A percentile compares a stretch with the other conserved stretches of the same genome.
Conservation (phyloP, 2,329 filamentous ascomycete species). For the Cyanodermella asteris region DNA sequence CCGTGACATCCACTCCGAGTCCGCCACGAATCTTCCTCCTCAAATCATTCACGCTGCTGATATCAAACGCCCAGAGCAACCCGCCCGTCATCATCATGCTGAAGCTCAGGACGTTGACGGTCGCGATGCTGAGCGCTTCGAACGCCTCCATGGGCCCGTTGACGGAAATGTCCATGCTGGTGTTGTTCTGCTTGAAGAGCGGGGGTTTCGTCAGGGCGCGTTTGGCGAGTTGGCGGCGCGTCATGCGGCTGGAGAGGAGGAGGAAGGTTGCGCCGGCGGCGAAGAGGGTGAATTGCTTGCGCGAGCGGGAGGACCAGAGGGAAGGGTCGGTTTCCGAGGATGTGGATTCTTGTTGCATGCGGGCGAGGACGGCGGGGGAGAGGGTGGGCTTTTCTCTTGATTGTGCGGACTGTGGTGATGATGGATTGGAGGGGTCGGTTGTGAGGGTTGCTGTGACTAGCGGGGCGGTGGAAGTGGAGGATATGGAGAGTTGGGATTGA, state of each 20-base stretch:
- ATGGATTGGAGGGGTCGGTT: too few relatives aligned
- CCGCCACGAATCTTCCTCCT: conserved; percentile 36
- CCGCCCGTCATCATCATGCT: conserved; percentile 56
- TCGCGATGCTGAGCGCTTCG: conserved; percentile 69
- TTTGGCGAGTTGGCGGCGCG: conserved; percentile 45
- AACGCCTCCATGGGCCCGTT: conserved; percentile 52
- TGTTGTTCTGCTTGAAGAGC: conserved; percentile 47
- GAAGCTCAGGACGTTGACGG: conserved; percentile 60
- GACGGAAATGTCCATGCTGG: conserved; percentile 18
- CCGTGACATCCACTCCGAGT: conserved; percentile 33
- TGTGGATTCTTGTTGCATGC: too few relatives aligned
- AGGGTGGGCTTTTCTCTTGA: too few relatives aligned
- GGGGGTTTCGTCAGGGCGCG: conserved; percentile 42
- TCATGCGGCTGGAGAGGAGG: conserved; percentile 46
- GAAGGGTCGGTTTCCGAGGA: too few relatives aligned
- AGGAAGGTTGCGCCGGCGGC: conserved; percentile 57
- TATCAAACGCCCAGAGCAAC: conserved; percentile 53
- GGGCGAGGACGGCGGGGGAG: too few relatives aligned
- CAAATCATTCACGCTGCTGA: conserved; percentile 47
- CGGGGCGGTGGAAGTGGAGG: neutral
- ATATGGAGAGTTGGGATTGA: neutral
- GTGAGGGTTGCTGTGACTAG: conserved; percentile 14
- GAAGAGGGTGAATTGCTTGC: conserved; percentile 47
- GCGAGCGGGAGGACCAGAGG: conserved; percentile 25
- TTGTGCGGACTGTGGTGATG: too few relatives aligned